Base-by-base conservation (phyloP, 192 early-diverging fungal species). In the Backusella tarrabulga region DNA sequence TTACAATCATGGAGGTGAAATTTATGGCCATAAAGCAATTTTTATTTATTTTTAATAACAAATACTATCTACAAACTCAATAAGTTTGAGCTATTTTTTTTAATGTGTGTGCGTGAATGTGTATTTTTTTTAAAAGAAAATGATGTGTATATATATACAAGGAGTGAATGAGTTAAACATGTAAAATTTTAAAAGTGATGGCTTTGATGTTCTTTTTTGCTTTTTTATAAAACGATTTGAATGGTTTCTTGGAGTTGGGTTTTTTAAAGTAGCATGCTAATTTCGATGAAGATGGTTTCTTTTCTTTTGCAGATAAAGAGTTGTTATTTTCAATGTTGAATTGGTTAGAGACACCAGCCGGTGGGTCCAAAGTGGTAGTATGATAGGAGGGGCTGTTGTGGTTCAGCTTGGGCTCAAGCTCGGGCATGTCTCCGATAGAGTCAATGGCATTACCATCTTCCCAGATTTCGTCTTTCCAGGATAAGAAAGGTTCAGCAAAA, bases 141-240 rank as follows among this genome's bases (percentile, higher is more conserved):
- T 52, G 50, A 19, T 23, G 11, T 56, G 23, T 56, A 1, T 56
- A 56, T 56, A 21, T 54, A 63, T 63, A 29, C 26, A 50, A 50
- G 19, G 42, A n/a, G n/a, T n/a, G 19, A 50, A 50, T 19, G 1
- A 29, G 9, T 63, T 63, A 63, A 12, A 29, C 56, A 63, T 63
- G 56, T 29, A 63, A 14, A 7, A 63, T 4, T 29, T 63, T 63
- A 29, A 29, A 63, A 29, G 56, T 63, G 26, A 63, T 26, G 56
- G 56, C 56, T 63, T 63, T 63, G 56, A 63, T 63, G 21, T 29
- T 63, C n/a, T 63, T 63, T n/a, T 63, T 63, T 26, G 56, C 56
- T 29, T 63, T 63, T 29, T 63, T 63, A 63, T 63, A 63, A 63
- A 63, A 29, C 3, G 56, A 29, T 11, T 63, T 63, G 23, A 63